A percentile compares a stretch with the other conserved stretches of the same genome.
phyloP scores from a whole-genome alignment of 2,329 filamentous ascomycete genomes.

The Sclerotinia nivalis region DNA sequence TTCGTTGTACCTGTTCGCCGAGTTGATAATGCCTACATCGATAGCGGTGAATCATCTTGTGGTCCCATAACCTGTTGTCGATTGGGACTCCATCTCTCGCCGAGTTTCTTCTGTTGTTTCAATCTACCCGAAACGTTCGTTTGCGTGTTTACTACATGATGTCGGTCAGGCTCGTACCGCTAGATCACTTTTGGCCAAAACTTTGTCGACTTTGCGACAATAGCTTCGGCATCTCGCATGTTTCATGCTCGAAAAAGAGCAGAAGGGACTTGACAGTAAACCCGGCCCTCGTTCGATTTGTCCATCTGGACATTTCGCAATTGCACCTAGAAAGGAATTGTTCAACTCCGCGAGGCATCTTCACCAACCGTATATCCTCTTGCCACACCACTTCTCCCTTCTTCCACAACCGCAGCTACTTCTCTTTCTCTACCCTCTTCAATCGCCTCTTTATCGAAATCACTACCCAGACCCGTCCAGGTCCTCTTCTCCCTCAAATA shows the following conservation, averaged over 20 bases:
- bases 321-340: neutral
- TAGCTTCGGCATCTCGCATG: neutral
- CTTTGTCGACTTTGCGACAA: neutral
- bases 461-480: constrained; percentile 89
- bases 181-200: neutral
- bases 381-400: constrained; percentile 85
- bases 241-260: constrained; percentile 1
- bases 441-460: constrained; percentile 69
- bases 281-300: neutral
- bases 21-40: constrained; percentile 17
- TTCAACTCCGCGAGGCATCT: constrained; percentile 40
- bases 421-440: constrained; percentile 46
- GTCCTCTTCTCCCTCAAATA: constrained; percentile 79
- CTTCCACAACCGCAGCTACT: constrained; percentile 69
- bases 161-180: constrained; percentile 11
- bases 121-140: neutral
- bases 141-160: constrained; percentile 14
- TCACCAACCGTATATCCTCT: constrained; percentile 81
- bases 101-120: constrained; percentile 6
- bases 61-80: constrained; percentile 9
- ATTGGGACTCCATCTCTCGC: constrained; percentile 3
- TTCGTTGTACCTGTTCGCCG: constrained; percentile 22
- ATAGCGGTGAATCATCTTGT: constrained; percentile 3
- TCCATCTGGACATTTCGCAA: neutral
- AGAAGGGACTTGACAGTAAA: neutral